phyloP scores from a whole-genome alignment of 176 grass and related monocot genomes.

The Ampelocalamus luodianensis region DNA sequence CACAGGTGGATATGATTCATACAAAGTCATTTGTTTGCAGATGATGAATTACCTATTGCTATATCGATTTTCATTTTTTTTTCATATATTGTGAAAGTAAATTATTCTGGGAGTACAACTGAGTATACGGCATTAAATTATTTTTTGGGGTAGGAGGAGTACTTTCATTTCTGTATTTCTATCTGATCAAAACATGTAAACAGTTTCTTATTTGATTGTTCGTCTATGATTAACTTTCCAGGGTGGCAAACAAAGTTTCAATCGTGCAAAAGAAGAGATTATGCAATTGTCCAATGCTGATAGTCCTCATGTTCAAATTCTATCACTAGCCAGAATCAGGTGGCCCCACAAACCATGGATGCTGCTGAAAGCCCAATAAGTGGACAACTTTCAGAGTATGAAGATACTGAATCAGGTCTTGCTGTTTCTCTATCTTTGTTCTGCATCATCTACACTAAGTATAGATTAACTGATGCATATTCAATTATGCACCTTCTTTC shows the following conservation, averaged over 20 bases:
- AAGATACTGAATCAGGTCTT: conserved; percentile 79
- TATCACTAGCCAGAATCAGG: conserved; percentile 65
- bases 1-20: neutral
- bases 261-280: conserved; percentile 57
- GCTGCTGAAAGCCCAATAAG: conserved; percentile 67
- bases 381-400: conserved; percentile 70
- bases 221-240: conserved; percentile 36
- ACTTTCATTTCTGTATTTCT: neutral
- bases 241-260: conserved; percentile 74
- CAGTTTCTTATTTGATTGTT: neutral
- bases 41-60: neutral
- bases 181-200: neutral
- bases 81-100: conserved; percentile 3
- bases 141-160: neutral
- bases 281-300: conserved; percentile 45
- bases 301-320: conserved; percentile 79
- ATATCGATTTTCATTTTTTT: neutral
- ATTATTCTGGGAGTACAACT: neutral
- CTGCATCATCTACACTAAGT: conserved; percentile 58
- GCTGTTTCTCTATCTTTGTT: conserved; percentile 41
- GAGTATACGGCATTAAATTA: neutral
- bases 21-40: neutral
- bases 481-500: conserved; percentile 90
- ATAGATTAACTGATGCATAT: conserved; percentile 81
- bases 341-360: conserved; percentile 59